Evolutionary conservation across 2,329 filamentous ascomycete species (phyloP), one percentile per base, ranked within the genome.

Genomic region (Hymenoscyphus repandus): DNA sequence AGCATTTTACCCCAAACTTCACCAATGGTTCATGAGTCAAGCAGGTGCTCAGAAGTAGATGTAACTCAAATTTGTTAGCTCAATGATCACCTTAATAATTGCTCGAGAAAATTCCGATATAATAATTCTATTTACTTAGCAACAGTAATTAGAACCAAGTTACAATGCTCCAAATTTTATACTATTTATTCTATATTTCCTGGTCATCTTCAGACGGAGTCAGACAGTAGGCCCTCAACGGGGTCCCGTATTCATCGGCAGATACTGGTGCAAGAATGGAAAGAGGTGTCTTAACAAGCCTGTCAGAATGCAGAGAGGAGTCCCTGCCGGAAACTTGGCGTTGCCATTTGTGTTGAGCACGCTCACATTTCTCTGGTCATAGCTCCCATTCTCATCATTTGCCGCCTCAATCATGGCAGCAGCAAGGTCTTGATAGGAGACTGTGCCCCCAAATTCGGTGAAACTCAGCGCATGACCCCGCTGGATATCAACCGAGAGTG

Each of bases 371-470:
- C 11, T 3, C 27, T 30, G 18, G 34, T 49, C 47, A 5, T 20
- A 49, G 40, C 42, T 27, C 2, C 62, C 64, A 2, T 65, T 58
- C 10, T 55, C 49, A 37, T 68, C 68, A 32, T 72, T 65, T 0
- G 68, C 72, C 5, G 69, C 69, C 58, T 78, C 73, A 15, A 77
- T 64, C 75, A 78, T 78, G 1, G 59, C 74, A 1, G 70, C 73
- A 1, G 72, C 67, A 13, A 77, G 56, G 55, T 77, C 74, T 4
- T 71, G 36, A 44, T 72, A 77, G 1, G 62, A 66, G 2, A 77
- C 30, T 27, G 68, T 68, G 4, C 62, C 68, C 45, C 72, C 63
- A 45, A 72, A 60, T 7, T 69, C 60, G 41, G 65, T 61, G 1
- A 72, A 48, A 18, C 58, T 72, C 13, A 78, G 56, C 40, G 46